Evolutionary conservation across 1,139 yeast species (phyloP), one percentile per base, ranked within the genome.

Genomic region (Ogataea hybrid): DNA sequence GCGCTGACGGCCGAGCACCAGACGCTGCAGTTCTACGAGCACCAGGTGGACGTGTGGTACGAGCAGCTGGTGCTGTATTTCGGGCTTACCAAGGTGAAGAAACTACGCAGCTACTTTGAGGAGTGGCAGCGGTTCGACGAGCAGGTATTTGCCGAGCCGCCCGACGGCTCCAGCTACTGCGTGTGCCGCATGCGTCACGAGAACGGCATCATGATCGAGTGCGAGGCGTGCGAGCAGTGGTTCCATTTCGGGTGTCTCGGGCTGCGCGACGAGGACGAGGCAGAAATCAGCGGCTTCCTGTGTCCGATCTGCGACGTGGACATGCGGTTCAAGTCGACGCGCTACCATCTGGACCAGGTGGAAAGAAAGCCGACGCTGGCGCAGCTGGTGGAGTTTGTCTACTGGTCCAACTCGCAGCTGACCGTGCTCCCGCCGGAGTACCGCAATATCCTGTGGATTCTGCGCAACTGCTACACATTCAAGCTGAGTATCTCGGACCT

Each of bases 191-290:
- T 73, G 43, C 66, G 68, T 17, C 56, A 53, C 38, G 95, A 85
- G 54, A 72, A 71, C 44, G 92, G 89, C 2, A 57, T 64, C 33
- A 85, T 87, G 95, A 76, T 85, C 37, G 87, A 81, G 52, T 88
- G 96, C 64, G 94, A 84, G 49, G 62, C 61, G 22, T 87, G 96
- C 61, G 73, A 77, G 39, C 95, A 86, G 57, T 84, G 94, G 94
- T 87, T 79, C 58, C 95, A 87, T 58, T 75, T 76, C 39, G 69
- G 67, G 27, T 88, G 96, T 63, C 69, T 87, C 31, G 73, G 73
- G 44, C 57, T 65, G 52, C 70, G 61, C 38, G 63, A 58, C 45
- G 62, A 57, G 49, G 54, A 53, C 52, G 67, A 69, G 21, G 75
- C 68, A 16, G 48, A 41, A 31, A 42, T 45, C 35, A 39, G 43